Base-by-base conservation (phyloP, 495 filamentous ascomycete species). In the Paragyromitra xinjiangensis region DNA sequence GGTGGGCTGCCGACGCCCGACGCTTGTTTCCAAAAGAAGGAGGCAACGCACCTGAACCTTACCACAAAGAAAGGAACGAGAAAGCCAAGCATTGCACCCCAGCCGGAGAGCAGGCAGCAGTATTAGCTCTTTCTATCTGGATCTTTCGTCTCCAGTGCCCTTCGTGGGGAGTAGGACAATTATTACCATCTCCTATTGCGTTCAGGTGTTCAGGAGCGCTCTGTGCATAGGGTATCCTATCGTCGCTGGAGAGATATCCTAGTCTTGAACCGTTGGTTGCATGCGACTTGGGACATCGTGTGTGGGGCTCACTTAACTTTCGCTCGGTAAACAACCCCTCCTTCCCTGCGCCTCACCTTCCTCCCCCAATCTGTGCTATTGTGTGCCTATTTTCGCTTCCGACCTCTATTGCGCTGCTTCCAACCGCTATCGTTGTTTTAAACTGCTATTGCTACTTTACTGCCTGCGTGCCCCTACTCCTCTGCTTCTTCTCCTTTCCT, bases 311-410 rank as follows among this genome's bases (percentile, higher is more conserved):
- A 64, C 55, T 67, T 63, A 48, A 53, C 62, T 37, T 59, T 59
- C 26, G 44, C 53, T 77, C 51, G 65, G 77, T 78, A 72, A 78
- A 71, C 74, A 50, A 79, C 75, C 66, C 66, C 66, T 71, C 76
- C 76, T 76, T 77, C 64, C 64, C 71, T 75, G 64, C 51, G 65
- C 65, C 48, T 61, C 63, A 44, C 37, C 42, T 51, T 39, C 53
- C 19, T 50, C 53, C 44, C 61, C 63, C 66, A 26, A 62, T 40
- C 66, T 58, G 55, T 44, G 55, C 73, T 61, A 71, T 62, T 71
- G 29, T 34, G 29, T 34, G 29, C 29, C 29, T 34, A 34, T 34
- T 63, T 71, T 66, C 74, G 61, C 68, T 77, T 78, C 44, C 34
- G 59, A 67, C 51, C 40, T 77, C 67, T 73, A 73, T 55, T 37